These are phyloP conservation scores for Kluyveromyces starmeri DNA, from an alignment of 805 yeast genomes.

Conservation along the genomic window DNA sequence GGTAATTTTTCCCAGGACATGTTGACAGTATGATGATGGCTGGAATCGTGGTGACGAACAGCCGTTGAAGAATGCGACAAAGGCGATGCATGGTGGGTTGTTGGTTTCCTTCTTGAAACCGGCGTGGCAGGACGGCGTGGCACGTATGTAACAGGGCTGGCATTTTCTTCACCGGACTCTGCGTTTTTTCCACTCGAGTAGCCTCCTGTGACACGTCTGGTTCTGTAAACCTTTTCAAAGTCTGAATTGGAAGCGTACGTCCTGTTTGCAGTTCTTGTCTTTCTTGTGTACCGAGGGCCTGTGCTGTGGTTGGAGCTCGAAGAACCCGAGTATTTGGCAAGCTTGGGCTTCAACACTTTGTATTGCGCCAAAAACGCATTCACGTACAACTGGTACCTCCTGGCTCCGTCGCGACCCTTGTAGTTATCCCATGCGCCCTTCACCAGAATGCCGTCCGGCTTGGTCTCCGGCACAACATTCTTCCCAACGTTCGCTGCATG, in stretches of 20 bases:
- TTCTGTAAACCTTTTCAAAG: constrained; percentile 14
- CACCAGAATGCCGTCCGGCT: constrained; percentile 11
- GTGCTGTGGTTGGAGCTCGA: background rate
- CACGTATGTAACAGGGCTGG: constrained; percentile 6
- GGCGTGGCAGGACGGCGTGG: constrained; percentile 20
- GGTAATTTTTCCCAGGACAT: constrained; percentile 63
- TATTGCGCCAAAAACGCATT: constrained; percentile 20
- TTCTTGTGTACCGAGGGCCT: constrained; percentile 1
- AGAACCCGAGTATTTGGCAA: background rate
- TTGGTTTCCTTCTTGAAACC: constrained; percentile 12
- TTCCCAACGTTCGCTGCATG: background rate
- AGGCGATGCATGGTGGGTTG: constrained; percentile 27
- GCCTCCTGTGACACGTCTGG: constrained; percentile 12
- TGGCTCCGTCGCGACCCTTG: constrained; percentile 4
- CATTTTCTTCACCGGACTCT: constrained; percentile 7
- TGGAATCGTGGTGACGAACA: constrained; percentile 15
- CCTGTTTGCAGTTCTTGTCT: constrained; percentile 1
- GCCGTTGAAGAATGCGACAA: constrained; percentile 25
- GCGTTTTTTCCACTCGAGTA: constrained; percentile 3
- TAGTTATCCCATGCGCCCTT: constrained; percentile 14
- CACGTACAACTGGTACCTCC: constrained; percentile 6
- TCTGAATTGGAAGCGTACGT: constrained; percentile 10
- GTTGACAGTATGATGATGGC: constrained; percentile 31
- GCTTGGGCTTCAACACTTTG: constrained; percentile 7
- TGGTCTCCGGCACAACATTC: background rate